Percentiles rank a stretch among this genome's conserved stretches.
Evolutionary conservation across 495 filamentous ascomycete species (phyloP).

Genomic region (Podospora didyma): DNA sequence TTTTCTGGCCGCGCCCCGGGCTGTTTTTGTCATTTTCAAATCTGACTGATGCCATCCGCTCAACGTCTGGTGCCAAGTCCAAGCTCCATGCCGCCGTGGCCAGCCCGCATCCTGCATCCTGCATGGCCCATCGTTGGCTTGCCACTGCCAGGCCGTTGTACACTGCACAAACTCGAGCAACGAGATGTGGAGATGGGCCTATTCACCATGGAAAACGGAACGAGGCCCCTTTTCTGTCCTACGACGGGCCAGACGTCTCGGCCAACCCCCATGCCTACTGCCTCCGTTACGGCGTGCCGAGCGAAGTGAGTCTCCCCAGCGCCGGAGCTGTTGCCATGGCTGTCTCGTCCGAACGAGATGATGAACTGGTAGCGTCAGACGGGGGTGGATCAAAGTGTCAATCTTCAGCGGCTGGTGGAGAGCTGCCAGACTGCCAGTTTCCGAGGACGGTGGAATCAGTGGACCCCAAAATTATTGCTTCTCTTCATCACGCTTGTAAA

Average conservation of each 20-base stretch:
- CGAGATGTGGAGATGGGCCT: too few species aligned
- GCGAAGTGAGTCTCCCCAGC: background rate
- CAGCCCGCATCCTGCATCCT: background rate
- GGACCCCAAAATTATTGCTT: constrained; percentile 2
- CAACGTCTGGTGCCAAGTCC: background rate
- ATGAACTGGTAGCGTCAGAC: constrained; percentile 1
- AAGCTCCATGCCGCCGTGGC: background rate
- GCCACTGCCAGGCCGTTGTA: too few species aligned
- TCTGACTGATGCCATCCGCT: background rate
- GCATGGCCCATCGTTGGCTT: too few species aligned
- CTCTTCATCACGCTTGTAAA: background rate
- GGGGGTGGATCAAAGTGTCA: background rate
- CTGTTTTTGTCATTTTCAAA: background rate
- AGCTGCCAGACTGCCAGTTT: background rate
- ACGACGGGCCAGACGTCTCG: background rate
- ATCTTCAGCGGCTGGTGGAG: background rate
- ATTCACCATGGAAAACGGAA: background rate
- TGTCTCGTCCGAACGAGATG: background rate
- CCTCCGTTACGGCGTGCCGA: background rate
- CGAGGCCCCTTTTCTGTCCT: background rate
- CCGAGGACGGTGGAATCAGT: constrained; percentile 8
- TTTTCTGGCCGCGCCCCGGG: constrained; percentile 1
- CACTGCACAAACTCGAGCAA: too few species aligned
- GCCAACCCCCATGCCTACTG: too few species aligned
- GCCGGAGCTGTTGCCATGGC: background rate